phyloP scores from a whole-genome alignment of 2,329 filamentous ascomycete genomes.

The Ophiostoma pallidulum region DNA sequence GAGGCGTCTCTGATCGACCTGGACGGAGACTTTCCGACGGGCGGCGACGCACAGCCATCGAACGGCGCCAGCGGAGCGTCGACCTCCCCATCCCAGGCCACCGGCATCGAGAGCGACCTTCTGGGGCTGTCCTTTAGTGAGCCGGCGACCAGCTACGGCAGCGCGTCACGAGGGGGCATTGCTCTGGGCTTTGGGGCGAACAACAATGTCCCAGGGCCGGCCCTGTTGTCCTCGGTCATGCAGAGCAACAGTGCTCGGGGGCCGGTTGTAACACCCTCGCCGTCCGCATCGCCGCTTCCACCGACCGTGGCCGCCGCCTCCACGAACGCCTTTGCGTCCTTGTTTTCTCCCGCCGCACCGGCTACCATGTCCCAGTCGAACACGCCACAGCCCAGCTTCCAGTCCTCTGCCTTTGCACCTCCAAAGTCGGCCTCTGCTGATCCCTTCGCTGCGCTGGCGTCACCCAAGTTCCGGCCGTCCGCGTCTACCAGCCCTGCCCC shows the following conservation, averaged over 20 bases:
- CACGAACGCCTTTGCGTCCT: conserved; percentile 35
- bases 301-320: not conserved
- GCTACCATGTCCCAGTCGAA: conserved; percentile 36
- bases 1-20: conserved; percentile 94
- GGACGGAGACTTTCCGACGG: conserved; percentile 43
- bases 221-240: conserved; percentile 54
- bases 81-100: conserved; percentile 38
- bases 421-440: conserved; percentile 34
- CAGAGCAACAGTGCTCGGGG: conserved; percentile 49
- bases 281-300: conserved; percentile 7
- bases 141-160: conserved; percentile 49
- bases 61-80: conserved; percentile 32
- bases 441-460: conserved; percentile 43
- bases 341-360: conserved; percentile 42
- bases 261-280: conserved; percentile 21
- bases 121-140: conserved; percentile 77
- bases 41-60: conserved; percentile 33
- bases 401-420: conserved; percentile 37
- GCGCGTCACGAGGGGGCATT: conserved; percentile 60
- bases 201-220: conserved; percentile 54
- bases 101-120: conserved; percentile 78
- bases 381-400: conserved; percentile 43
- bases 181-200: conserved; percentile 69
- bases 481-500: conserved; percentile 25
- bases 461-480: conserved; percentile 29